Base-by-base conservation (phyloP, 371 early-diverging fungal genomes). In the Mortierella sp. region DNA sequence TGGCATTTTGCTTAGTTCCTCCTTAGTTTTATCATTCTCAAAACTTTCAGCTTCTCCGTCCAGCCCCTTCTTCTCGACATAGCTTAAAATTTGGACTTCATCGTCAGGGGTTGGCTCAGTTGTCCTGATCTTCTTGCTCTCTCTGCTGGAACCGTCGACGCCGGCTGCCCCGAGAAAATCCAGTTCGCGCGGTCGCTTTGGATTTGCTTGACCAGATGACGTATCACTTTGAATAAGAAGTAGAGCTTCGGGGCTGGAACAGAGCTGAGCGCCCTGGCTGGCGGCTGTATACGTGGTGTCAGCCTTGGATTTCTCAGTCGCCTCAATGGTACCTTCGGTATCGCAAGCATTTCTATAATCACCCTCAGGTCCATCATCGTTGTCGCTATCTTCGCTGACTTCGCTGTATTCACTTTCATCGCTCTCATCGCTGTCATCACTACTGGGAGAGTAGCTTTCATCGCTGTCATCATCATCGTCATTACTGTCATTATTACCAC, bases 151-250 rank as follows among this genome's bases (percentile, higher is more conserved):
- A 19, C n/a, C 15, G n/a, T 17, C 47, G 19, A 17, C 17, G 17
- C 2, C 17, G n/a, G n/a, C 3, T 5, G 3, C n/a, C 47, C n/a
- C 47, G n/a, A 17, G 8, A 17, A 47, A 47, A 7, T 47, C 47
- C 8, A 47, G 47, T n/a, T 47, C 47, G n/a, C 47, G 47, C n/a
- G 22, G 47, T 47, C 47, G 47, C 47, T 47, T 47, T 47, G 47
- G n/a, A 47, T 17, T 47, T n/a, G 17, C 7, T n/a, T 47, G 47
- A 8, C n/a, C 47, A n/a, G n/a, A 7, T 6, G 47, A 47, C 7
- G n/a, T n/a, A 47, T 47, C 47, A n/a, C 47, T 47, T n/a, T 17
- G 47, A n/a, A 17, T 47, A 7, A n/a, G 5, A n/a, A n/a, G n/a
- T n/a, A n/a, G n/a, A n/a, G n/a, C n/a, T n/a, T n/a, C n/a, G n/a